phyloP scores from a whole-genome alignment of 225 moss, liverwort and hornwort species.

The Sphagnum contortum region DNA sequence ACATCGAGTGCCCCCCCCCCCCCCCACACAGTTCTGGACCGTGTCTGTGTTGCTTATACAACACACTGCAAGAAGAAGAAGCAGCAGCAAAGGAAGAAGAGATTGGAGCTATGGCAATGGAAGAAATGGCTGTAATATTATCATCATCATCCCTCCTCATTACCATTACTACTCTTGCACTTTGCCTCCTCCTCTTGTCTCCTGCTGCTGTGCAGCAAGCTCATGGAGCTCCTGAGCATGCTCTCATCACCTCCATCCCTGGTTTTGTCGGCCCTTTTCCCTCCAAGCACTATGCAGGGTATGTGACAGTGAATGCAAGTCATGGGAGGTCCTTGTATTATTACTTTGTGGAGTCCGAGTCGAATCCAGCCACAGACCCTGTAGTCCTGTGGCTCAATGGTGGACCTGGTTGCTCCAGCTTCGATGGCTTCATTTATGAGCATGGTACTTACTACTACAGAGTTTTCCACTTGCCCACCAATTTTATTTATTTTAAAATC shows the following conservation, averaged over 20 bases:
- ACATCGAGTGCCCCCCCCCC: too few relatives aligned
- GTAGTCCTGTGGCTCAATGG: conserved; percentile 92
- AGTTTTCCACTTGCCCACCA: too few relatives aligned
- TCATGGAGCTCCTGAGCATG: conserved; percentile 13
- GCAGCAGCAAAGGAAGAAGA: too few relatives aligned
- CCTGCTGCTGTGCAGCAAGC: conserved; percentile 7
- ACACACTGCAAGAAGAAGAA: too few relatives aligned
- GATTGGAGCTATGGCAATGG: too few relatives aligned
- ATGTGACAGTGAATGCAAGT: conserved; percentile 60
- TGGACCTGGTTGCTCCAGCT: conserved; percentile 94
- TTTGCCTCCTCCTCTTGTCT: neutral
- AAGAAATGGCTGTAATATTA: too few relatives aligned
- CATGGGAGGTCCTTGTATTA: conserved; percentile 69
- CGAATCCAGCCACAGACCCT: conserved; percentile 59
- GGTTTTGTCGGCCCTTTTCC: conserved; percentile 32
- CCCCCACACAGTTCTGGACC: too few relatives aligned
- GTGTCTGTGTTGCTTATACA: too few relatives aligned
- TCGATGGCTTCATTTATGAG: conserved; percentile 94
- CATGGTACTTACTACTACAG: conserved; percentile 32
- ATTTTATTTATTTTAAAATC: too few relatives aligned
- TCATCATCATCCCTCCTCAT: too few relatives aligned
- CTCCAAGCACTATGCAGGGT: conserved; percentile 29
- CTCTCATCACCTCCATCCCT: conserved; percentile 23
- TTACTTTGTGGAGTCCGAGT: conserved; percentile 82
- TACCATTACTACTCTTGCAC: too few relatives aligned